Evolutionary conservation across 169 alveolate species (phyloP).

Genomic region (Eimeria falciformis): DNA sequence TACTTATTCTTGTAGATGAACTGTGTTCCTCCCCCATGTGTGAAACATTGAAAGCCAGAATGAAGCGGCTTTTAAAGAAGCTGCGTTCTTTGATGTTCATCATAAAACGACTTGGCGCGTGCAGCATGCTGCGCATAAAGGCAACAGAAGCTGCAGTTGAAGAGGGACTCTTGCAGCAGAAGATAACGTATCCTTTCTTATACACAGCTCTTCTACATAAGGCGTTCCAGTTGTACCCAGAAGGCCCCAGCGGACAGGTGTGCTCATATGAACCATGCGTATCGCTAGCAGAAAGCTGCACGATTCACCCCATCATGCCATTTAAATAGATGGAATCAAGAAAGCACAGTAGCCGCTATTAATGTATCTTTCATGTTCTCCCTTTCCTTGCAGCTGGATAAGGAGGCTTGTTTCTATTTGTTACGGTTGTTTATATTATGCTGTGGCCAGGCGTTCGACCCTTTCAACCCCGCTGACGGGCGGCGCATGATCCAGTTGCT

Average conservation of each 20-base stretch:
- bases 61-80: constrained; percentile 49
- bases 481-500: constrained; percentile 60
- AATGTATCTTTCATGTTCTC: background rate
- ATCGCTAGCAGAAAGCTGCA: background rate
- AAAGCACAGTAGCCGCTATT: too few species aligned
- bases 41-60: constrained; percentile 22
- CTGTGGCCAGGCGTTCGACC: constrained; percentile 58
- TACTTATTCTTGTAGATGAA: constrained; percentile 68
- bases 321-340: background rate
- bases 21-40: constrained; percentile 33
- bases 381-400: background rate
- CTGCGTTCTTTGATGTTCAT: constrained; percentile 28
- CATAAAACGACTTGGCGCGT: constrained; percentile 22
- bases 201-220: constrained; percentile 64
- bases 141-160: constrained; percentile 61
- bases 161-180: background rate
- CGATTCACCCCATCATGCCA: background rate
- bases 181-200: constrained; percentile 64
- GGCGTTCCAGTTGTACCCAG: constrained; percentile 50
- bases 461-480: constrained; percentile 67
- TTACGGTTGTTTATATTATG: background rate
- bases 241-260: constrained; percentile 66
- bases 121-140: constrained; percentile 26
- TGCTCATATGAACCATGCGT: background rate
- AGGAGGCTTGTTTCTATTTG: background rate